phyloP scores from a whole-genome alignment of 208 protist genomes.

The Crithidia sp. region DNA sequence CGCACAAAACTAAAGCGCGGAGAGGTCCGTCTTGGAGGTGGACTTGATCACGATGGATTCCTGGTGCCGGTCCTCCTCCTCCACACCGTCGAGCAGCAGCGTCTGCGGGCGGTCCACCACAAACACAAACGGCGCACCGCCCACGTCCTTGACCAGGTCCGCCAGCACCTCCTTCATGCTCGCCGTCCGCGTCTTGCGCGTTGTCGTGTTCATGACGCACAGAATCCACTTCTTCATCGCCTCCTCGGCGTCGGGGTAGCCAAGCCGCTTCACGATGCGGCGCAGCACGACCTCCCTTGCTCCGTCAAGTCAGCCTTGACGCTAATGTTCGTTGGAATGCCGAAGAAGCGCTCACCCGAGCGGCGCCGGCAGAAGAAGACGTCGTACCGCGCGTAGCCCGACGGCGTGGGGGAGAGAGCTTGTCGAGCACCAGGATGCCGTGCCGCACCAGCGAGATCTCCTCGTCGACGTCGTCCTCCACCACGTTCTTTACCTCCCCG shows the following conservation, averaged over 20 bases:
- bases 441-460: constrained; percentile 1
- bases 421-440: constrained; percentile 35
- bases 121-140: constrained; percentile 48
- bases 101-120: constrained; percentile 62
- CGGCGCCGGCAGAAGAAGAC: constrained; percentile 73
- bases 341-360: constrained; percentile 66
- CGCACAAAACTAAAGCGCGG: constrained; percentile 27
- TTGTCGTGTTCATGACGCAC: constrained; percentile 39
- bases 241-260: constrained; percentile 38
- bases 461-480: constrained; percentile 21
- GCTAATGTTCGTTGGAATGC: constrained; percentile 67
- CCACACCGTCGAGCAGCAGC: constrained; percentile 42
- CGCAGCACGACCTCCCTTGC: constrained; percentile 47
- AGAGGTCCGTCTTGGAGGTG: constrained; percentile 47
- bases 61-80: constrained; percentile 31
- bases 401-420: constrained; percentile 18
- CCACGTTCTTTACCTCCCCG: constrained; percentile 16
- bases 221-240: constrained; percentile 51
- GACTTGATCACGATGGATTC: constrained; percentile 67
- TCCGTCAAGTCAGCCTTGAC: constrained; percentile 46
- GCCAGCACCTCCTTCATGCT: constrained; percentile 49
- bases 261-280: constrained; percentile 63
- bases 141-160: constrained; percentile 54
- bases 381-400: constrained; percentile 44
- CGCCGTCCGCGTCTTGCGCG: constrained; percentile 45